A percentile compares a stretch with the other conserved stretches of the same genome.
Evolutionary conservation across 2,329 filamentous ascomycete species (phyloP).

Genomic region (Xylariaceae sp.): DNA sequence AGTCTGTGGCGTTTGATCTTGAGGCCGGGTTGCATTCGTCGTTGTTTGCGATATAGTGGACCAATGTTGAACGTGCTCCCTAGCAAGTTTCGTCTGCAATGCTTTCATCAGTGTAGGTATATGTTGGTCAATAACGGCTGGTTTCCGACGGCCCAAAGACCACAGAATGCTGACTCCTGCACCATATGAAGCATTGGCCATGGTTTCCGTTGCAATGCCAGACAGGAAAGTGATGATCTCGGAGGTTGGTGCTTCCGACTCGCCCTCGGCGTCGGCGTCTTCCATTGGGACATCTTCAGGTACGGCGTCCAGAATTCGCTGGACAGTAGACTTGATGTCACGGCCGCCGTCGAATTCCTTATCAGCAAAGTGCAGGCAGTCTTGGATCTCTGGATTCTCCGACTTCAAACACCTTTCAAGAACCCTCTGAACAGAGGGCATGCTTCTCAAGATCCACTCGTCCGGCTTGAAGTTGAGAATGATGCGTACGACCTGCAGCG

Average conservation of each 20-base stretch:
- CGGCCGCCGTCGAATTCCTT: constrained; percentile 65
- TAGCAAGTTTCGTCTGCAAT: constrained; percentile 83
- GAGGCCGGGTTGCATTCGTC: constrained; percentile 38
- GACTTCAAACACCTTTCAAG: constrained; percentile 85
- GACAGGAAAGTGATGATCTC: constrained; percentile 85
- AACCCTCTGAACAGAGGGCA: constrained; percentile 76
- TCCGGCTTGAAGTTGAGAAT: constrained; percentile 83
- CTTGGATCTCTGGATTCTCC: constrained; percentile 88
- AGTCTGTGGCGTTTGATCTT: constrained; percentile 51
- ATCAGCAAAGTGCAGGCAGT: constrained; percentile 76
- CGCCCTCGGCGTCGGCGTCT: constrained; percentile 78
- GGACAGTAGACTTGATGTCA: constrained; percentile 69
- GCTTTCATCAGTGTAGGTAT: constrained; percentile 88
- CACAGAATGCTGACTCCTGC: constrained; percentile 91
- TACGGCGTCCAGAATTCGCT: constrained; percentile 81
- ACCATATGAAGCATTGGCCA: constrained; percentile 76
- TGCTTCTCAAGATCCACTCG: constrained; percentile 82
- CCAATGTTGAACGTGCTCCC: constrained; percentile 84
- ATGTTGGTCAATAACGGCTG: constrained; percentile 84
- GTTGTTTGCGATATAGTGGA: constrained; percentile 49
- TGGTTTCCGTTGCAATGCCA: constrained; percentile 79
- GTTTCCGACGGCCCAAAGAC: constrained; percentile 82
- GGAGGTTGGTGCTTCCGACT: constrained; percentile 74
- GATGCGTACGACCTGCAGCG: constrained; percentile 85
- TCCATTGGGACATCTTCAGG: constrained; percentile 73